Evolutionary conservation across 768 basidiomycete genomes (phyloP), one percentile per base, ranked within the genome.

Genomic region (Naematelia aurantialba): DNA sequence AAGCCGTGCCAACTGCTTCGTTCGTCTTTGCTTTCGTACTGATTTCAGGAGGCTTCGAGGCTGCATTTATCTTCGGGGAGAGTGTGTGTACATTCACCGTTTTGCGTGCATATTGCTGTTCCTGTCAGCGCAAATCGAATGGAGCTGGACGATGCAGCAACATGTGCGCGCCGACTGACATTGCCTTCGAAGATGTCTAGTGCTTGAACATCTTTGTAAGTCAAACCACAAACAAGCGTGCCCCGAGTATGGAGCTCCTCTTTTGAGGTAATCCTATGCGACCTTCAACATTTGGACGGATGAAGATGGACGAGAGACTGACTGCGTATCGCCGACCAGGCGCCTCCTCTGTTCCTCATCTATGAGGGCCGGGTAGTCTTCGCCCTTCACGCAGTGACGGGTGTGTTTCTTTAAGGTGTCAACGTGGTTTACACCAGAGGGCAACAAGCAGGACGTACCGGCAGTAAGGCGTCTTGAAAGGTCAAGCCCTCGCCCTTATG

Each of bases 301-400:
- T 2, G 27, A 19, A 4, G 19, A 14, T 11, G 27, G 12, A 21
- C 13, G 12, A n/a, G n/a, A 13, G 2, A 59, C 63, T 59, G 30
- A 62, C 63, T 57, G 63, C 52, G 25, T 48, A 11, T 50, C n/a
- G 4, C 48, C 70, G 34, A 87, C 81, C 11, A 88, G 72, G 1
- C 59, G 42, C 42, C 78, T 69, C 44, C 84, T 84, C 58, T 79
- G 77, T 3, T 79, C 75, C 55, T 82, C 83, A 1, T 88, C 84
- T 11, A 94, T 71, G 24, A 96, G 81, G 0, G 86, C 93, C 0
- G 93, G 93, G 69, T 94, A 97, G 70, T 91, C 90, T 45, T 81
- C 85, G 45, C 61, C 87, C 72, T 85, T 83, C 61, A 93, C 83
- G 73, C 85, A 83, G 73, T 94, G 89, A 2, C 92, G 81, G 1